Conservation (phyloP, 164 flowering plant genomes). For the Sedum album region DNA sequence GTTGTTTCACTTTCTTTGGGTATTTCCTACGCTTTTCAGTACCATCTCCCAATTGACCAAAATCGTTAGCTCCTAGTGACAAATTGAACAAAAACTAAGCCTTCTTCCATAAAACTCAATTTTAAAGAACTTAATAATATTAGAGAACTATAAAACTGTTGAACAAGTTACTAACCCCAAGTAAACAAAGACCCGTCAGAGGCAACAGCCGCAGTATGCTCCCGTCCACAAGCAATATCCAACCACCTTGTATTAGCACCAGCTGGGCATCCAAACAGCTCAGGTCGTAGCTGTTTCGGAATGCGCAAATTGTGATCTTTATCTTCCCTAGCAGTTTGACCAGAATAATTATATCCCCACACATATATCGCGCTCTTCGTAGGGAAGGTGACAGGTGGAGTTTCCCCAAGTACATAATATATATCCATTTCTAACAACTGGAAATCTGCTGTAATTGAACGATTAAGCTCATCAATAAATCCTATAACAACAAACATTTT, state of each 20-base stretch:
- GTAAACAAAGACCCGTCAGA: constrained; percentile 90
- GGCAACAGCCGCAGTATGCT: constrained; percentile 83
- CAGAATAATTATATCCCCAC: constrained; percentile 94
- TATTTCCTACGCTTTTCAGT: constrained; percentile 66
- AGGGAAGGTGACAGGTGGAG: constrained; percentile 30
- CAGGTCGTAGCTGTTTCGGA: constrained; percentile 71
- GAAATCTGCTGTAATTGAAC: not conserved
- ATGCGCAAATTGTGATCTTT: constrained; percentile 63
- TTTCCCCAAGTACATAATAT: constrained; percentile 42
- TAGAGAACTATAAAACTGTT: not conserved
- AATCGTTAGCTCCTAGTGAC: constrained; percentile 76
- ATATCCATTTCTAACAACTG: constrained; percentile 36
- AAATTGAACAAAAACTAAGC: not conserved
- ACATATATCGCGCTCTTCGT: constrained; percentile 91
- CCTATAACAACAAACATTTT: too few relatives aligned
- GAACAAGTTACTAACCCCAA: constrained; percentile 53
- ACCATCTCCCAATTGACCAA: constrained; percentile 97
- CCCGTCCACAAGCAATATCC: constrained; percentile 89
- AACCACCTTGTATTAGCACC: constrained; percentile 64
- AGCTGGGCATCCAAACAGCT: constrained; percentile 72
- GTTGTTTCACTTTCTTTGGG: constrained; percentile 66
- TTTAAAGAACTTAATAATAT: not conserved
- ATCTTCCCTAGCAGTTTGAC: constrained; percentile 83
- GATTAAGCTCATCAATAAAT: not conserved
- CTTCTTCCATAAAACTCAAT: not conserved